Conservation (phyloP, 2,329 filamentous ascomycete genomes). For the Diaporthe caulivora region DNA sequence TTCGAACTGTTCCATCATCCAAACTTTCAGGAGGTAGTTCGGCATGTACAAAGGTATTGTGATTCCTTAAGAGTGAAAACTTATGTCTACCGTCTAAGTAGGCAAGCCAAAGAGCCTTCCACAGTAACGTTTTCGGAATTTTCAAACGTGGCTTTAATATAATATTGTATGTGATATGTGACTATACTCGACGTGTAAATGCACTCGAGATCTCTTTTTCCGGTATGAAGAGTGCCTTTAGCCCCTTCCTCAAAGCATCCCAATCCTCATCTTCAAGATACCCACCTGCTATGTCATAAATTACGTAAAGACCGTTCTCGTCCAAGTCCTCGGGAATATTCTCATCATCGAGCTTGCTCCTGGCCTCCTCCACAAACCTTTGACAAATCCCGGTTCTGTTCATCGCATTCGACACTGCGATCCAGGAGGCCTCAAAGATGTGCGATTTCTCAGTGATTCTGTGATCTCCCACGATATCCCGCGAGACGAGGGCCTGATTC, state of each 20-base stretch:
- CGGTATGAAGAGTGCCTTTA: not conserved
- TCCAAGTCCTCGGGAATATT: not conserved
- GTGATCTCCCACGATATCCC: too few relatives aligned
- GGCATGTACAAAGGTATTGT: too few relatives aligned
- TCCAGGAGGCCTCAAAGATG: conserved; percentile 1
- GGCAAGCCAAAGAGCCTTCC: too few relatives aligned
- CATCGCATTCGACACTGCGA: not conserved
- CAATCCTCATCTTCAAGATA: not conserved
- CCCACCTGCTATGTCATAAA: not conserved
- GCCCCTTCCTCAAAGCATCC: not conserved
- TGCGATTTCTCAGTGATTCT: not conserved
- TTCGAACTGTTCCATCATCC: too few relatives aligned
- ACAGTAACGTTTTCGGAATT: too few relatives aligned
- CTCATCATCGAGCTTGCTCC: not conserved
- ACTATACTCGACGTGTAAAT: too few relatives aligned
- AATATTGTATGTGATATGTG: too few relatives aligned
- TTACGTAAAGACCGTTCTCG: not conserved
- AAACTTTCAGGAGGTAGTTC: too few relatives aligned
- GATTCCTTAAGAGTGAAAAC: too few relatives aligned
- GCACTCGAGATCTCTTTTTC: not conserved
- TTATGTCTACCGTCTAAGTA: too few relatives aligned
- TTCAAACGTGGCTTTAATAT: too few relatives aligned
- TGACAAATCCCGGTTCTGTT: not conserved
- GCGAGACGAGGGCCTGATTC: not conserved
- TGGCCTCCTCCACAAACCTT: not conserved